A percentile compares a stretch with the other conserved stretches of the same genome.
These are phyloP conservation scores for Ziziphus jujuba DNA, from an alignment of 306 rosid genomes.

Conservation along the genomic window DNA sequence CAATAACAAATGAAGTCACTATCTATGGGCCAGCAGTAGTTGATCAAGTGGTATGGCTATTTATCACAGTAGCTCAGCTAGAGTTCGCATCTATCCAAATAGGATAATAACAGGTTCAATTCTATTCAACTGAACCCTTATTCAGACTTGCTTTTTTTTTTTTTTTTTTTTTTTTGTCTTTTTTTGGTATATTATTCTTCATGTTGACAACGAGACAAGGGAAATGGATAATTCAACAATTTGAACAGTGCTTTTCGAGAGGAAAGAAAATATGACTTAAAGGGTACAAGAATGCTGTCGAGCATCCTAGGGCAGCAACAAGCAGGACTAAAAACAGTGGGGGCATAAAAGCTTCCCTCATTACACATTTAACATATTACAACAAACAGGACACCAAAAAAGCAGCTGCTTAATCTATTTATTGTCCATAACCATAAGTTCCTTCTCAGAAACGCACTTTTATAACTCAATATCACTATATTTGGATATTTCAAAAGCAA, in stretches of 20 bases:
- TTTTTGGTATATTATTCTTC: too few relatives aligned
- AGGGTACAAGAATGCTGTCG: background rate
- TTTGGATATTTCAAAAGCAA: conserved; percentile 11
- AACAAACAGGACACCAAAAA: background rate
- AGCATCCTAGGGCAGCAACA: too few relatives aligned
- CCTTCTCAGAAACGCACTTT: conserved; percentile 9
- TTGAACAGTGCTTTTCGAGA: background rate
- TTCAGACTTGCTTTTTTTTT: too few relatives aligned
- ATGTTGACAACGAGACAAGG: background rate
- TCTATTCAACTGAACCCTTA: too few relatives aligned
- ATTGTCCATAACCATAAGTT: conserved; percentile 19
- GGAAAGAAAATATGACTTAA: conserved; percentile 5
- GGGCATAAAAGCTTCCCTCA: conserved; percentile 22
- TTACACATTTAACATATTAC: conserved; percentile 6
- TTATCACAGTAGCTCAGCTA: too few relatives aligned
- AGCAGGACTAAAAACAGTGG: conserved; percentile 11
- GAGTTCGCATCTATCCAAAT: too few relatives aligned
- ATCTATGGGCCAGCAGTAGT: too few relatives aligned
- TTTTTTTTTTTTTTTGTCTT: too few relatives aligned
- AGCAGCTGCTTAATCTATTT: conserved; percentile 10
- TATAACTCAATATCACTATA: conserved; percentile 17
- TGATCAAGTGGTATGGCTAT: too few relatives aligned
- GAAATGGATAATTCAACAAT: background rate
- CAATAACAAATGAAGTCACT: too few relatives aligned
- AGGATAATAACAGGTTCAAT: too few relatives aligned